Evolutionary conservation across 768 basidiomycete species (phyloP).

Genomic region (Cystobasidium ongulense): DNA sequence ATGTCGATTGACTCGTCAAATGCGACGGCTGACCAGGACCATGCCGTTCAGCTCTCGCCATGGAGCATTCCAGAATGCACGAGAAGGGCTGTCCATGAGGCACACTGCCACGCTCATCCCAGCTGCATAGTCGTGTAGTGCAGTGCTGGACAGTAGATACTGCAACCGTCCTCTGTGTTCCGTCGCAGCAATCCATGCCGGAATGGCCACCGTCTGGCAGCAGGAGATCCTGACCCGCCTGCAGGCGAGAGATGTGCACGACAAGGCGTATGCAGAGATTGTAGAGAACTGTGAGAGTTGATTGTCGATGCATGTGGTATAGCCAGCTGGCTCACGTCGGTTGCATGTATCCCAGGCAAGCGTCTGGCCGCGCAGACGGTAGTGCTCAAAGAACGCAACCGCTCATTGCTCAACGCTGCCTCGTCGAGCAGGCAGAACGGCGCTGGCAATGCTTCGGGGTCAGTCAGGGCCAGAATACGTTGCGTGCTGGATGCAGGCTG

Average conservation of each 20-base stretch:
- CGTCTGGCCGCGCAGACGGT: conserved; percentile 86
- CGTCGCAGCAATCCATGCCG: not conserved
- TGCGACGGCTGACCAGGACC: not conserved
- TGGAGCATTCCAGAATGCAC: not conserved
- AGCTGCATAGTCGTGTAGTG: no score
- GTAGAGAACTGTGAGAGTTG: conserved; percentile 76
- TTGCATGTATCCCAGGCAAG: conserved; percentile 55
- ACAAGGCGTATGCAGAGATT: conserved; percentile 69
- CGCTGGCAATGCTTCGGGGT: not conserved
- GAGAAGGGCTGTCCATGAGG: no score
- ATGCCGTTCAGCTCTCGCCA: not conserved
- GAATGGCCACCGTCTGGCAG: conserved; percentile 37
- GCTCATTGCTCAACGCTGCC: conserved; percentile 74
- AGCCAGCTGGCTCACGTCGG: not conserved
- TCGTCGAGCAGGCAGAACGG: conserved; percentile 54
- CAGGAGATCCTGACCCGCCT: conserved; percentile 47
- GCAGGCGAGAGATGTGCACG: conserved; percentile 70
- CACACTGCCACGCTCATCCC: no score
- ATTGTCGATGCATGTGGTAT: not conserved
- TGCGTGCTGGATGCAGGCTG: no score
- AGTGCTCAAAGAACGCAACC: conserved; percentile 84
- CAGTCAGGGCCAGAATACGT: no score
- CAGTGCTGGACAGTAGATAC: no score
- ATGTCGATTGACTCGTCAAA: no score
- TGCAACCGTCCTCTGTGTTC: no score